These are phyloP conservation scores for Cardiospermum halicacabum DNA, from an alignment of 345 rosid species.

Conservation along the genomic window DNA sequence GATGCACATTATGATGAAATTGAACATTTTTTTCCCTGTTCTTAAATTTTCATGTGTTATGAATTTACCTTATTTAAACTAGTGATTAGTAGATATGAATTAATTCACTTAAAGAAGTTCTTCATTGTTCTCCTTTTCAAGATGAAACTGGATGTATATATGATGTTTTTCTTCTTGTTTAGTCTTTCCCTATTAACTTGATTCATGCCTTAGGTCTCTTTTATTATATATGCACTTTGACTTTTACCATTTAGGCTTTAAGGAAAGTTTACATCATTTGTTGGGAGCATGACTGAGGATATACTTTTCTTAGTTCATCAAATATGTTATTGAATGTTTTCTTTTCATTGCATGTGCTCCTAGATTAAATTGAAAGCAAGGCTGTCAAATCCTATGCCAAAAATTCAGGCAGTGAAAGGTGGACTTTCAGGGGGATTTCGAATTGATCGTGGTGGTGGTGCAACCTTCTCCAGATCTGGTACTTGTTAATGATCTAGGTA, in stretches of 20 bases:
- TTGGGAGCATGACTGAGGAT: background rate
- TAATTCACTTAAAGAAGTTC: background rate
- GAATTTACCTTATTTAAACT: background rate
- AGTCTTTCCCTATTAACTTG: background rate
- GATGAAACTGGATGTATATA: background rate
- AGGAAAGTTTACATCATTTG: background rate
- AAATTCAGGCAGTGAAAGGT: constrained; percentile 65
- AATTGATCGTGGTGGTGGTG: constrained; percentile 33
- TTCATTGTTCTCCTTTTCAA: background rate
- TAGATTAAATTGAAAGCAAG: constrained; percentile 55
- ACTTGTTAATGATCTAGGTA: constrained; percentile 9
- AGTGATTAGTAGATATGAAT: background rate
- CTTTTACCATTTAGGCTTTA: no score
- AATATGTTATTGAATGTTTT: constrained; percentile 14
- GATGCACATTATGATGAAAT: background rate
- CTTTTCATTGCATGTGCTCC: constrained; percentile 11
- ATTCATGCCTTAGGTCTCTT: background rate
- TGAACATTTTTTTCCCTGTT: background rate
- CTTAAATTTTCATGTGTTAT: background rate
- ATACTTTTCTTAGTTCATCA: background rate
- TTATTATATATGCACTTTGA: background rate
- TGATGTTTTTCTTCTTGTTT: background rate
- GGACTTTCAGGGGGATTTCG: constrained; percentile 67
- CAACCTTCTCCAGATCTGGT: constrained; percentile 48
- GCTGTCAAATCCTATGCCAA: constrained; percentile 68